These are phyloP conservation scores for Angomonas desouzai DNA, from an alignment of 208 protist genomes.

Conservation along the genomic window DNA sequence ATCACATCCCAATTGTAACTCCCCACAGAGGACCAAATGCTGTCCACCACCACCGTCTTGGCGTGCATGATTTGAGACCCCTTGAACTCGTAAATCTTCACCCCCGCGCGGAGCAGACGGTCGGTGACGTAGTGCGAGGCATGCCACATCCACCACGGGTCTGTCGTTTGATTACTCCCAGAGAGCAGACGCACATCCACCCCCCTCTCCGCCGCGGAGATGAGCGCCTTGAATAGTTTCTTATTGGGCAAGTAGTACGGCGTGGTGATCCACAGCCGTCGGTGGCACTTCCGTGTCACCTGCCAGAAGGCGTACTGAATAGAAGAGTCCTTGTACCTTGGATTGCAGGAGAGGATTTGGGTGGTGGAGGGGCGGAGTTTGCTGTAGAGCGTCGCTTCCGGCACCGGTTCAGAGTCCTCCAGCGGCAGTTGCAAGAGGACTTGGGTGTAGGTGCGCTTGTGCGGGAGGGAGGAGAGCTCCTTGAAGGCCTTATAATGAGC, in stretches of 20 bases:
- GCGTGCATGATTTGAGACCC: conserved; percentile 87
- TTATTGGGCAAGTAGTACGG: conserved; percentile 89
- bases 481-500: conserved; percentile 33
- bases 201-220: conserved; percentile 71
- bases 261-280: conserved; percentile 87
- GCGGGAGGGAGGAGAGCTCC: conserved; percentile 30
- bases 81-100: conserved; percentile 90
- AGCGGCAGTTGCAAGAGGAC: conserved; percentile 36
- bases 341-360: conserved; percentile 86
- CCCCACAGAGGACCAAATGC: conserved; percentile 86
- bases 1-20: conserved; percentile 93
- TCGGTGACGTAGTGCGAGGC: conserved; percentile 85
- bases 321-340: conserved; percentile 74
- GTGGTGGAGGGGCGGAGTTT: conserved; percentile 36
- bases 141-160: conserved; percentile 92
- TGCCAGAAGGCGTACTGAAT: conserved; percentile 89
- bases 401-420: conserved; percentile 62
- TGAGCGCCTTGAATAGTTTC: conserved; percentile 70
- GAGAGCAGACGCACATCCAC: conserved; percentile 90
- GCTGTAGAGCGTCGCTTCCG: conserved; percentile 61
- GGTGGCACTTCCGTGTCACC: conserved; percentile 73
- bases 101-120: conserved; percentile 60
- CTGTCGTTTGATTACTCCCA: conserved; percentile 76
- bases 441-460: conserved; percentile 53
- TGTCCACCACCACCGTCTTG: conserved; percentile 91